phyloP scores from a whole-genome alignment of 2,329 filamentous ascomycete species.

The Colletotrichum scovillei region DNA sequence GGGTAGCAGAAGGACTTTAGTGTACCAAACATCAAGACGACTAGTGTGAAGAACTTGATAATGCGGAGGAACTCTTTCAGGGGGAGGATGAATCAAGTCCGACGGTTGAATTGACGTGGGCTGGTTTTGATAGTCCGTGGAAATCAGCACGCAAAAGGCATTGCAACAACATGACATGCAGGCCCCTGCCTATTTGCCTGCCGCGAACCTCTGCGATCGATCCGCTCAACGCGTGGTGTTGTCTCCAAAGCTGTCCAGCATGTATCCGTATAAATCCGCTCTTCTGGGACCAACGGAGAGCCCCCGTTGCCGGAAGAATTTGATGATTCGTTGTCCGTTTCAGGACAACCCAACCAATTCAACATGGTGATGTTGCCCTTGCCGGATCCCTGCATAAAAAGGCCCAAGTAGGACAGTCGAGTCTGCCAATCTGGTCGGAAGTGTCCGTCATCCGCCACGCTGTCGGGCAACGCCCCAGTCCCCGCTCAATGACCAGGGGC shows the following conservation, averaged over 20 bases:
- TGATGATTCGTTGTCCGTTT: not conserved
- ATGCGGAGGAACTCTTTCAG: not conserved
- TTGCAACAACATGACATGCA: not conserved
- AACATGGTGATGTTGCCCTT: not conserved
- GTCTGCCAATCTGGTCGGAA: slow-evolving; percentile 2
- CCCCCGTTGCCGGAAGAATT: not conserved
- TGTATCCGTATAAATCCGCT: slow-evolving; percentile 5
- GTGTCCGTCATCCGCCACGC: slow-evolving; percentile 19
- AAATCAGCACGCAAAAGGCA: not conserved
- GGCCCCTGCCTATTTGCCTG: not conserved
- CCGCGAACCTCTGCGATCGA: not conserved
- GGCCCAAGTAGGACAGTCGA: not conserved
- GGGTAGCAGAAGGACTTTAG: not conserved
- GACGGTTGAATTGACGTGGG: not conserved
- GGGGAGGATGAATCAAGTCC: not conserved
- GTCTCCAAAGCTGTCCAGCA: not conserved
- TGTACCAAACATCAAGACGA: not conserved
- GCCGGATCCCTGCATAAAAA: not conserved
- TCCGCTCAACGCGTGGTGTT: not conserved
- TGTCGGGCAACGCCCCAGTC: not conserved
- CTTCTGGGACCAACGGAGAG: slow-evolving; percentile 16
- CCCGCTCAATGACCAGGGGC: not conserved
- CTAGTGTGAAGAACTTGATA: not conserved
- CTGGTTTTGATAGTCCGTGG: not conserved
- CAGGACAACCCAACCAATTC: not conserved